Evolutionary conservation across 75 land plant species (phyloP).

Genomic region (Adiantum capillusveneris): DNA sequence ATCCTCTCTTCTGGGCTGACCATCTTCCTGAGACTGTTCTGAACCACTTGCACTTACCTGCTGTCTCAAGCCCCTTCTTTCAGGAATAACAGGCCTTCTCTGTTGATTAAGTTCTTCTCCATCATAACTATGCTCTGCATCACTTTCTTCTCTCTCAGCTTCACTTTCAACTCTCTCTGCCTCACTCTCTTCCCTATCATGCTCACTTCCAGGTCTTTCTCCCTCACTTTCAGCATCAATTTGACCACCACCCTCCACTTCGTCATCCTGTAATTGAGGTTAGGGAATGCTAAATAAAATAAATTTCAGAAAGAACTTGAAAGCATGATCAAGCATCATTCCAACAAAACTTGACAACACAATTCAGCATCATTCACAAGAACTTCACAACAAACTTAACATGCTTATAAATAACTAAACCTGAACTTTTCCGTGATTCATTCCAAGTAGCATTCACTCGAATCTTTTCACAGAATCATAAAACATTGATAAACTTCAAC

Average conservation of each 20-base stretch:
- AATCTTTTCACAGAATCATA: too few relatives aligned
- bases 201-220: constrained; percentile 53
- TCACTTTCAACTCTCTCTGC: constrained; percentile 57
- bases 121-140: constrained; percentile 48
- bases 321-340: too few relatives aligned
- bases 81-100: constrained; percentile 20
- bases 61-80: constrained; percentile 48
- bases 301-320: too few relatives aligned
- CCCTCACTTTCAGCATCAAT: constrained; percentile 73
- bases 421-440: too few relatives aligned
- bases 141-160: constrained; percentile 49
- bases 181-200: constrained; percentile 65
- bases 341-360: too few relatives aligned
- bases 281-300: too few relatives aligned
- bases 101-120: constrained; percentile 30
- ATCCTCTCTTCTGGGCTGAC: constrained; percentile 38
- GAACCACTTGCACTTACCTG: constrained; percentile 59
- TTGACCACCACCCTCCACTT: constrained; percentile 68
- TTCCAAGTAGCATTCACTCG: too few relatives aligned
- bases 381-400: too few relatives aligned
- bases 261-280: constrained; percentile 14
- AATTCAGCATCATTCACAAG: too few relatives aligned
- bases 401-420: too few relatives aligned
- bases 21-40: constrained; percentile 51
- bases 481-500: too few relatives aligned